Percentiles rank a stretch among this genome's conserved stretches.
phyloP scores from a whole-genome alignment of 2,329 filamentous ascomycete species.

The Penicillium sp. region DNA sequence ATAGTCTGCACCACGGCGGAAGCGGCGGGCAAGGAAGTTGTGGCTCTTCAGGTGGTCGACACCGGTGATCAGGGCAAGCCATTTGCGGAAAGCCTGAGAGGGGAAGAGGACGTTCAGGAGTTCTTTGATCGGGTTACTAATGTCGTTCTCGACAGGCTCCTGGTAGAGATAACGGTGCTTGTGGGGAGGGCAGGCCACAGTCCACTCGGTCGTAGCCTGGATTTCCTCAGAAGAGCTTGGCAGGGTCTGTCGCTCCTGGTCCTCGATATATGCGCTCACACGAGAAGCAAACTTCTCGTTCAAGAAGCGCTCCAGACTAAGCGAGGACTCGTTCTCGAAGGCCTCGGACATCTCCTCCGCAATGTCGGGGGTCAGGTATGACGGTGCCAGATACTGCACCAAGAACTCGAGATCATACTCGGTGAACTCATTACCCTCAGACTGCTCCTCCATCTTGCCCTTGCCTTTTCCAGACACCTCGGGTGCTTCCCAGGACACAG shows the following conservation, averaged over 20 bases:
- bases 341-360: constrained; percentile 79
- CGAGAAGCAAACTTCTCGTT: constrained; percentile 75
- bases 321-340: constrained; percentile 82
- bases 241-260: constrained; percentile 62
- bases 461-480: constrained; percentile 45
- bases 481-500: constrained; percentile 52
- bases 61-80: constrained; percentile 83
- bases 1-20: constrained; percentile 87
- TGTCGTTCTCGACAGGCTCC: constrained; percentile 53
- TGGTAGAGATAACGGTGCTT: constrained; percentile 93
- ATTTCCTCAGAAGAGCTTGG: constrained; percentile 58
- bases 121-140: constrained; percentile 67
- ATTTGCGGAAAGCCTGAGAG: constrained; percentile 84
- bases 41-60: constrained; percentile 70
- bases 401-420: constrained; percentile 87
- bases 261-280: constrained; percentile 73
- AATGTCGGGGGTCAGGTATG: constrained; percentile 90
- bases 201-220: constrained; percentile 68
- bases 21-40: constrained; percentile 82
- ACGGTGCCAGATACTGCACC: constrained; percentile 85
- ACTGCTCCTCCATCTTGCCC: constrained; percentile 54
- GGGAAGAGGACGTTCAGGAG: constrained; percentile 83
- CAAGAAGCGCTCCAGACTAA: constrained; percentile 80
- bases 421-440: constrained; percentile 65
- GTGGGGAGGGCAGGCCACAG: constrained; percentile 84